Evolutionary conservation across 768 basidiomycete genomes (phyloP).

Genomic region (Pholiota conissans): DNA sequence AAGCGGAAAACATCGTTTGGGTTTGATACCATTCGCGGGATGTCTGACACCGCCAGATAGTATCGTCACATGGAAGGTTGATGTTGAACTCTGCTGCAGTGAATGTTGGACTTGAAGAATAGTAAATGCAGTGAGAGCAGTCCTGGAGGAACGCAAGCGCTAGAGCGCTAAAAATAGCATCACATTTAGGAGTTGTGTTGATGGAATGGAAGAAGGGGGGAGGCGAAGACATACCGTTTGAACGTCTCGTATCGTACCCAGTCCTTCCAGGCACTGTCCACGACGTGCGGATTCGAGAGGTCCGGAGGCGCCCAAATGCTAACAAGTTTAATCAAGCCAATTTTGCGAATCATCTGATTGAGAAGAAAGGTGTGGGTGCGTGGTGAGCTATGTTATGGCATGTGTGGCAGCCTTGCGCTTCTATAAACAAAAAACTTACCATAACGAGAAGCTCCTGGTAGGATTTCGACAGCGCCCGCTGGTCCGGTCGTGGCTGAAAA

Average conservation of each 20-base stretch:
- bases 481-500: conserved; percentile 49
- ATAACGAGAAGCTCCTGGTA: conserved; percentile 63
- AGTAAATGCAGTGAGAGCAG: conserved; percentile 55
- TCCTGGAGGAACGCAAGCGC: conserved; percentile 58
- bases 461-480: conserved; percentile 47
- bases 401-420: conserved; percentile 7
- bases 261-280: conserved; percentile 51
- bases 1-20: conserved; percentile 39
- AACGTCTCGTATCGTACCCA: conserved; percentile 59
- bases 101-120: conserved; percentile 48
- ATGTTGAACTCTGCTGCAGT: conserved; percentile 47
- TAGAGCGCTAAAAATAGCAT: conserved; percentile 35
- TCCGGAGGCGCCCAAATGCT: conserved; percentile 45
- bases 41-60: conserved; percentile 49
- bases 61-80: conserved; percentile 56
- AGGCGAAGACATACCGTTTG: conserved; percentile 45
- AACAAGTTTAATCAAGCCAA: conserved; percentile 42
- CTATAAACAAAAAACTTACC: conserved; percentile 35
- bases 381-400: conserved; percentile 19
- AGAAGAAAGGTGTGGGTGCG: conserved; percentile 16
- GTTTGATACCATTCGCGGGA: conserved; percentile 49
- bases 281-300: conserved; percentile 29
- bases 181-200: conserved; percentile 11
- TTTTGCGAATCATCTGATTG: conserved; percentile 47
- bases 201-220: conserved; percentile 8